Percentiles rank a stretch among this genome's conserved stretches.
Evolutionary conservation across 768 basidiomycete genomes (phyloP).

Genomic region (Dacryopinax primogenitus): DNA sequence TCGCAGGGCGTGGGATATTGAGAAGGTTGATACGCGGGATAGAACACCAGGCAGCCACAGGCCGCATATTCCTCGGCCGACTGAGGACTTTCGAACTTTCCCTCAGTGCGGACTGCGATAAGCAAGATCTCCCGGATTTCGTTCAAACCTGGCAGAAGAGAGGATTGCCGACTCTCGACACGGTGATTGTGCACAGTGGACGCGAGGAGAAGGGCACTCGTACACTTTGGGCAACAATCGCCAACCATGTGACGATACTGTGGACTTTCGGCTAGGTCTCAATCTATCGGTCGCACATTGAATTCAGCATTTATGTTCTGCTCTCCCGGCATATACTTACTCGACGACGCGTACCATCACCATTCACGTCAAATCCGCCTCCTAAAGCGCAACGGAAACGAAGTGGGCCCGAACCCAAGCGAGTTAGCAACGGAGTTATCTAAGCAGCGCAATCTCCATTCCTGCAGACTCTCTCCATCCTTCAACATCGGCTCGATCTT

Average conservation of each 20-base stretch:
- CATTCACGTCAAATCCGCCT: background rate
- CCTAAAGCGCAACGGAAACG: background rate
- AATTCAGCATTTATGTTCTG: background rate
- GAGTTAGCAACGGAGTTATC: background rate
- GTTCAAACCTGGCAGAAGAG: background rate
- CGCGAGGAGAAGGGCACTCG: background rate
- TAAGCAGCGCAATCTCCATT: slow-evolving; percentile 15
- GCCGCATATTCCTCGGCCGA: background rate
- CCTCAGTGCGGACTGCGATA: background rate
- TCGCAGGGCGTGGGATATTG: background rate
- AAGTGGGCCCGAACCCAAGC: background rate
- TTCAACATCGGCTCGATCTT: slow-evolving; percentile 35
- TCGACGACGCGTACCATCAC: too few species aligned
- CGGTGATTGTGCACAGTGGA: slow-evolving; percentile 2
- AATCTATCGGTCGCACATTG: background rate
- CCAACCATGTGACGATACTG: background rate
- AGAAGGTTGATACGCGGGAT: background rate
- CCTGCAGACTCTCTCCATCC: slow-evolving; percentile 27
- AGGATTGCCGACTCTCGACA: background rate
- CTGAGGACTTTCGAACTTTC: slow-evolving; percentile 1
- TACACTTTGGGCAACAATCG: slow-evolving; percentile 1
- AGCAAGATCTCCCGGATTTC: background rate
- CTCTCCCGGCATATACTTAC: background rate
- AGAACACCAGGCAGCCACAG: background rate
- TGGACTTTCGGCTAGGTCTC: background rate